Base-by-base conservation (phyloP, 257 asterid genomes). In the Petunia axillaris region DNA sequence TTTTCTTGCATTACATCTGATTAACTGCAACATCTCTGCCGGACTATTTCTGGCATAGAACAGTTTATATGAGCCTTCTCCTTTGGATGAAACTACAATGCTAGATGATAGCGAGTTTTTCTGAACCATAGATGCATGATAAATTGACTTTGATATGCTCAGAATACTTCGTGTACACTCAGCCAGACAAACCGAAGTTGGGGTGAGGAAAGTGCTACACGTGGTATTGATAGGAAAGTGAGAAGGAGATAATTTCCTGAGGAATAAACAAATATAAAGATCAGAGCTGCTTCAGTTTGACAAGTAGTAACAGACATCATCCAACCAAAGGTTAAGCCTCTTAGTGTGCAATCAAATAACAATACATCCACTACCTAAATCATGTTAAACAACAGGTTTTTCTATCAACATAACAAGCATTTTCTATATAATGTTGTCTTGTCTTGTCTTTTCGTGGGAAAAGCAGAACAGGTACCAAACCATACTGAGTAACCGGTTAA, bases 231-330 rank as follows among this genome's bases (percentile, higher is more conserved):
- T 79, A 16, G 89, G 85, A 60, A 84, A 80, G 36, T 82, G 88
- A 81, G 86, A 67, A 83, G 84, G 82, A 79, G 85, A 84, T 64
- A 85, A 81, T 82, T 91, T 90, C 93, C 95, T 90, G 90, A 73
- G 59, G 78, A 63, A n/a, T 39, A 81, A 81, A 35, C 82, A 85
- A 54, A 78, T 65, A 63, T 36, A 63, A 25, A 13, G 14, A 64
- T 78, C 75, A 78, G 75, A 44, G 59, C 39, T 60, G 4, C 62
- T 50, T 73, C 62, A 25, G 1, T 70, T 68, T 70, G 58, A 50
- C 25, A 50, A 73, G 11, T 50, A 73, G 37, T 6, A 48, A 15
- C 2, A 50, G 35, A 52, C 13, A 48, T 48, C 78, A 50, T 13
- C 6, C 77, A 50, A 50, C 1, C 59, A 35, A 57, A 71, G 50